Evolutionary conservation across 306 rosid genomes (phyloP).

Genomic region (Ceratonia siliqua): DNA sequence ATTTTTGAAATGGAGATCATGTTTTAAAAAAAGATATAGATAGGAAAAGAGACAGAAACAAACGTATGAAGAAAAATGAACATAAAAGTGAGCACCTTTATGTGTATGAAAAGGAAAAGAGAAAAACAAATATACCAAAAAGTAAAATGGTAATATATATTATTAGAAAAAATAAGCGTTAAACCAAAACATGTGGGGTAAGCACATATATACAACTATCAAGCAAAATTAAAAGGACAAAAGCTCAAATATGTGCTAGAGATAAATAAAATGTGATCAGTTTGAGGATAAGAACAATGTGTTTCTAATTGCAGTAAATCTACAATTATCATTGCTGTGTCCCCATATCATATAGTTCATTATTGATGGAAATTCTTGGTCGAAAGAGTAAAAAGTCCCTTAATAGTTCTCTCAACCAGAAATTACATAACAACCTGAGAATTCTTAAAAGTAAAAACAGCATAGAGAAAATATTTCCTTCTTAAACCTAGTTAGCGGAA

Average conservation of each 20-base stretch:
- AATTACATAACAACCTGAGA: background rate
- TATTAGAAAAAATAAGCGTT: background rate
- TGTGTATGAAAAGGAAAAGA: background rate
- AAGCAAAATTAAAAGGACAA: background rate
- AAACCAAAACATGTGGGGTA: background rate
- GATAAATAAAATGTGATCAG: background rate
- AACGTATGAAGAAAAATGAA: background rate
- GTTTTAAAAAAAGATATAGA: background rate
- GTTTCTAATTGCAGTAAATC: background rate
- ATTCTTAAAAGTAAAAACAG: background rate
- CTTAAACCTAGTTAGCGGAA: background rate
- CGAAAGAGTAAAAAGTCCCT: background rate
- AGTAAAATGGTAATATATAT: background rate
- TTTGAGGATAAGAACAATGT: background rate
- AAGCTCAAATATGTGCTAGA: background rate
- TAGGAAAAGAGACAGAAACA: background rate
- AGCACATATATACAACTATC: background rate
- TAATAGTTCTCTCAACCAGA: background rate
- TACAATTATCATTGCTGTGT: background rate
- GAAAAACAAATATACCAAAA: background rate
- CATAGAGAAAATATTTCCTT: background rate
- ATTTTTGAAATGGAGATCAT: background rate
- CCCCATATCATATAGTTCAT: background rate
- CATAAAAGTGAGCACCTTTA: conserved; percentile 3
- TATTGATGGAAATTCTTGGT: background rate